Base-by-base conservation (phyloP, 805 yeast genomes). In the Yamadazyma kitorensis region DNA sequence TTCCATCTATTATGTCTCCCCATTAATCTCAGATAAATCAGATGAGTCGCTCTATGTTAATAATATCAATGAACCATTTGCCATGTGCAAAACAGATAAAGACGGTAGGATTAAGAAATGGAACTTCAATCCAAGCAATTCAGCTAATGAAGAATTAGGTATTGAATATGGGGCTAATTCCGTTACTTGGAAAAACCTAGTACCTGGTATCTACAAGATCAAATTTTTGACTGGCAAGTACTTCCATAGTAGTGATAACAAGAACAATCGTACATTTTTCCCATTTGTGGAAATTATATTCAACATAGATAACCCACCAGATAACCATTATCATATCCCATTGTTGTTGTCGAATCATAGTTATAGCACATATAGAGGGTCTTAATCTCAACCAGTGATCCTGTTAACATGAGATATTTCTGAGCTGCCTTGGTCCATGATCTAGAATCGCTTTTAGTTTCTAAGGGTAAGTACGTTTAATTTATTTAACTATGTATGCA, bases 361-460 rank as follows among this genome's bases (percentile, higher is more conserved):
- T 21, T 89, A 88, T 62, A 78, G 95, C 5, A 89, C 97, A 0
- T 89, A 89, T 63, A 73, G 97, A 37, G 98, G 98, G 2, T 78
- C 85, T 51, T 82, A 45, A n/a, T n/a, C n/a, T n/a, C n/a, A n/a
- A n/a, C n/a, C n/a, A n/a, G n/a, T n/a, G n/a, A n/a, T n/a, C n/a
- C n/a, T n/a, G n/a, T n/a, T n/a, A n/a, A n/a, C n/a, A n/a, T n/a
- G n/a, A n/a, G n/a, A n/a, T n/a, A n/a, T n/a, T n/a, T n/a, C n/a
- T n/a, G n/a, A n/a, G n/a, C n/a, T n/a, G n/a, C n/a, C n/a, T n/a
- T n/a, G n/a, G n/a, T n/a, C n/a, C n/a, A n/a, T n/a, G n/a, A n/a
- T n/a, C n/a, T n/a, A n/a, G n/a, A n/a, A n/a, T n/a, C n/a, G n/a
- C n/a, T n/a, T n/a, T n/a, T n/a, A n/a, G n/a, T n/a, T n/a, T n/a